phyloP scores from a whole-genome alignment of 768 basidiomycete genomes.

The Chalciporus pseudorubinellus region DNA sequence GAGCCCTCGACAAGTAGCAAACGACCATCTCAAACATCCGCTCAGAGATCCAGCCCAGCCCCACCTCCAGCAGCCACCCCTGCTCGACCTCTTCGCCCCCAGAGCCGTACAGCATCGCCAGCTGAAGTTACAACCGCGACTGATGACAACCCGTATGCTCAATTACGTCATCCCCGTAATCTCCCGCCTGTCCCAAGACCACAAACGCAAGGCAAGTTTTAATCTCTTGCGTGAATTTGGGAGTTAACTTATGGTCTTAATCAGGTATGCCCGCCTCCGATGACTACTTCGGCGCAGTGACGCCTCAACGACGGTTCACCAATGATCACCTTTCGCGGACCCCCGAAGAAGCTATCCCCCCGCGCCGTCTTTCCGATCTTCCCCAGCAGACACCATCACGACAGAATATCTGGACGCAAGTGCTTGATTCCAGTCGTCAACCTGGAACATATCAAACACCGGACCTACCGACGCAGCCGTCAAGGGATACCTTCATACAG shows the following conservation, averaged over 20 bases:
- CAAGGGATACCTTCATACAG: constrained; percentile 65
- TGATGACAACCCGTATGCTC: constrained; percentile 40
- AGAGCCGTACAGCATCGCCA: constrained; percentile 31
- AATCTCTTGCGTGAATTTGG: neutral
- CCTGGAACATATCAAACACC: constrained; percentile 39
- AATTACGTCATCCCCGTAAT: constrained; percentile 57
- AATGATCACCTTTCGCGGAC: constrained; percentile 58
- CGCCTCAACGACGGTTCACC: constrained; percentile 46
- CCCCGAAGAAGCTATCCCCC: constrained; percentile 54
- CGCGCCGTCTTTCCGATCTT: constrained; percentile 55
- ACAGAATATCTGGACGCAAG: constrained; percentile 85
- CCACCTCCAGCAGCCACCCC: constrained; percentile 20
- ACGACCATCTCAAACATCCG: constrained; percentile 26
- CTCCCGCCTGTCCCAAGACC: constrained; percentile 63
- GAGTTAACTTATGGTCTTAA: constrained; percentile 5
- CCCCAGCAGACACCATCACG: constrained; percentile 49
- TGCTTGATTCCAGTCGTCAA: constrained; percentile 67
- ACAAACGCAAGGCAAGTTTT: constrained; percentile 42
- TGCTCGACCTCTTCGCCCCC: constrained; percentile 29
- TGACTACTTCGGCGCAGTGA: constrained; percentile 36
- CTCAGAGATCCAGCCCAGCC: constrained; percentile 17
- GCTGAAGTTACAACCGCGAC: constrained; percentile 30
- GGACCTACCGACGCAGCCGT: constrained; percentile 34
- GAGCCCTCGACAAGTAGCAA: constrained; percentile 39
- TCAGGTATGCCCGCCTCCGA: constrained; percentile 36